Percentiles rank a stretch among this genome's conserved stretches.
phyloP scores from a whole-genome alignment of 106 monocot genomes.

The Allium cepa region DNA sequence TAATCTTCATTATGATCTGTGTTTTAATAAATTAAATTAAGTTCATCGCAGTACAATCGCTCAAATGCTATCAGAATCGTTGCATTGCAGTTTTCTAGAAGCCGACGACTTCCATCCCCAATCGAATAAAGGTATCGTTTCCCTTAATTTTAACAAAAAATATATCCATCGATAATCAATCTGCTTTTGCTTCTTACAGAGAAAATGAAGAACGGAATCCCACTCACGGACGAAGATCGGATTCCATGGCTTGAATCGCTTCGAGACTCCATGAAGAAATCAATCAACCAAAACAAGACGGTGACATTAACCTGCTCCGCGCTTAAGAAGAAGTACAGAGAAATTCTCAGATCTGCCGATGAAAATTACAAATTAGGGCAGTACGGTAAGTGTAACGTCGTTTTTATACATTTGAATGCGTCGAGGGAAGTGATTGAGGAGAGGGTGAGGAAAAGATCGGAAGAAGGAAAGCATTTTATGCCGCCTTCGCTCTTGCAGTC shows the following conservation, averaged over 20 bases:
- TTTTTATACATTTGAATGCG: slow-evolving; percentile 63
- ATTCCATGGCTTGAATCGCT: slow-evolving; percentile 83
- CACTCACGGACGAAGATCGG: slow-evolving; percentile 65
- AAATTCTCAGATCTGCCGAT: slow-evolving; percentile 65
- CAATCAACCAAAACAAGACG: slow-evolving; percentile 15
- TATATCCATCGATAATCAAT: no score
- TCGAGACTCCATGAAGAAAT: slow-evolving; percentile 23
- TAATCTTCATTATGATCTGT: background rate
- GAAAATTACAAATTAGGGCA: slow-evolving; percentile 21
- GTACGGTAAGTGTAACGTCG: slow-evolving; percentile 38
- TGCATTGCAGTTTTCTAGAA: slow-evolving; percentile 69
- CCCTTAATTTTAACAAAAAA: background rate
- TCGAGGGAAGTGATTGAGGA: slow-evolving; percentile 41
- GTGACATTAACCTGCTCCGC: slow-evolving; percentile 71
- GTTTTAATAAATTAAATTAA: background rate
- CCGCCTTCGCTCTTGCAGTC: slow-evolving; percentile 48
- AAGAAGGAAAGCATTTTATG: slow-evolving; percentile 78
- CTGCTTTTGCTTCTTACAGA: slow-evolving; percentile 21
- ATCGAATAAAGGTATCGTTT: slow-evolving; percentile 58
- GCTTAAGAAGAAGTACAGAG: slow-evolving; percentile 60
- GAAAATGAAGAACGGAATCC: slow-evolving; percentile 70
- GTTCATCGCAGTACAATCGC: slow-evolving; percentile 54
- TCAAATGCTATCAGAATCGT: slow-evolving; percentile 44
- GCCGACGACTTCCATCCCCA: slow-evolving; percentile 81
- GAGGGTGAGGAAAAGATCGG: slow-evolving; percentile 48